These are phyloP conservation scores for Syzygium oleosum DNA, from an alignment of 345 rosid species.

Conservation along the genomic window DNA sequence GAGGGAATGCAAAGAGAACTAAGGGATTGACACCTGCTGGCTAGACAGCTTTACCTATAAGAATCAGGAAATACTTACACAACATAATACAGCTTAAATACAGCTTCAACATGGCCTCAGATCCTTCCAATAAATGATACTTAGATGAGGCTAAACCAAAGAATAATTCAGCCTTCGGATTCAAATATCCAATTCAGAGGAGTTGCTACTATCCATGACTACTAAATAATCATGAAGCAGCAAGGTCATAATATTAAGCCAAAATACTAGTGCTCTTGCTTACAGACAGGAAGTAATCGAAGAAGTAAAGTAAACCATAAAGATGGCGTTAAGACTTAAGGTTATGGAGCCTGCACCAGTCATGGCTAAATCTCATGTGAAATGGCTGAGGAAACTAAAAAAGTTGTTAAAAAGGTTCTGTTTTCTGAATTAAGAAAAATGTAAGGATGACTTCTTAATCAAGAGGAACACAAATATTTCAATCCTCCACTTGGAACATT, in stretches of 20 bases:
- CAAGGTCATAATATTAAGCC: background rate
- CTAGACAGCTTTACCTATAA: background rate
- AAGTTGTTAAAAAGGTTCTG: background rate
- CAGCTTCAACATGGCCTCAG: background rate
- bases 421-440: background rate
- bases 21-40: background rate
- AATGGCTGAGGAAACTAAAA: background rate
- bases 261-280: background rate
- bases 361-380: background rate
- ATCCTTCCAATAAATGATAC: background rate
- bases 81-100: background rate
- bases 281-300: background rate
- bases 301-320: background rate
- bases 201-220: background rate
- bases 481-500: background rate
- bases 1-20: background rate
- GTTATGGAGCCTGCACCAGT: background rate
- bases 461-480: background rate
- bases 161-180: background rate
- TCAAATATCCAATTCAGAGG: background rate
- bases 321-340: background rate
- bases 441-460: background rate
- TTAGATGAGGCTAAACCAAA: background rate
- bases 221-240: background rate
- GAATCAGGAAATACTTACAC: background rate